Evolutionary conservation across 345 rosid genomes (phyloP), one percentile per base, ranked within the genome.

Genomic region (Arabis alpina): DNA sequence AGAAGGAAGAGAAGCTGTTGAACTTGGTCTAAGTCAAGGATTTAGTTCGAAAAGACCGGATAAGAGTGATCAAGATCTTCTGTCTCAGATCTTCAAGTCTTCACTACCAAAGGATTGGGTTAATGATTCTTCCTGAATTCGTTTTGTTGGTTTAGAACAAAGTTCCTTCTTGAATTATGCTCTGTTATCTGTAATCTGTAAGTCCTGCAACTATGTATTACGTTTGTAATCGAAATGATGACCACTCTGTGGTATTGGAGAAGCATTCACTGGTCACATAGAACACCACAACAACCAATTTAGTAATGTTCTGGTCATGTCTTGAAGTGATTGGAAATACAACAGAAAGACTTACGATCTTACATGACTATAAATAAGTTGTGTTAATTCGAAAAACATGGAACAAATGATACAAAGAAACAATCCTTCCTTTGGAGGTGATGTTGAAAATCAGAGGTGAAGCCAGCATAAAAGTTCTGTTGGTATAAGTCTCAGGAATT

Each of bases 1-100:
- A 61, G 82, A 86, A 74, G 92, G 86, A 58, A 77, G 63, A 37
- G 84, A 81, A 80, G 82, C 84, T 19, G 75, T 82, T 49, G 80
- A 71, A 56, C 77, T 78, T 25, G 86, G 90, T 54, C 65, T 79
- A 7, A 70, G 51, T 52, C 80, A 62, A 74, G 74, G 80, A 19
- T 71, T 52, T 28, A 57, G 73, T 63, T 62, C 68, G 6, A 85
- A 74, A 63, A 79, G 67, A 74, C 76, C 47, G 47, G 64, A 71
- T 36, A 80, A 76, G 78, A 80, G 67, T 62, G 83, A 87, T 70
- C 82, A 71, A 63, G 61, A 63, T 4, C 73, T 87, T 30, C 82
- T 84, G 19, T 75, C 34, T 54, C 77, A 63, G 61, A 81, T 89
- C 69, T 86, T 87, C 57, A 52, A 72, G 50, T 80, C 89, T 64